Percentiles rank a stretch among this genome's conserved stretches.
These are phyloP conservation scores for Zoysia matrella DNA, from an alignment of 202 grass and related monocot species.

Conservation along the genomic window DNA sequence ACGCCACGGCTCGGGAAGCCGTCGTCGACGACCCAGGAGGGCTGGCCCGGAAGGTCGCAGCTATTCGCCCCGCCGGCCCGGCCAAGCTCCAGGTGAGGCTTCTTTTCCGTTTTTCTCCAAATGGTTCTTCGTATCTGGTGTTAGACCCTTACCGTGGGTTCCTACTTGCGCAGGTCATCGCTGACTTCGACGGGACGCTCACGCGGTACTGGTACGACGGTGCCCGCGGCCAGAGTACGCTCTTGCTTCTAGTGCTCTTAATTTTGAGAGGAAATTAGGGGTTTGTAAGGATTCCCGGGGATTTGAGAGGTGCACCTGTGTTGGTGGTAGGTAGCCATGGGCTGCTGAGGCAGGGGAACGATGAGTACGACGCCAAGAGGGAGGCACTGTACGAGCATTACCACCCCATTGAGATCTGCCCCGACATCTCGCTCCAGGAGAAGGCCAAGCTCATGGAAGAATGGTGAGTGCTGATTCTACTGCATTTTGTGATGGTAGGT, in stretches of 20 bases:
- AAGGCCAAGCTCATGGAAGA: constrained; percentile 97
- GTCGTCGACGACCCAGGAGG: constrained; percentile 50
- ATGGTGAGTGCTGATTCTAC: constrained; percentile 51
- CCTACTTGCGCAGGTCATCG: constrained; percentile 65
- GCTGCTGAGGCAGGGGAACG: constrained; percentile 81
- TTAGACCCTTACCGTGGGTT: background rate
- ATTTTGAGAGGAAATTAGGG: background rate
- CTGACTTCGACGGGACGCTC: constrained; percentile 95
- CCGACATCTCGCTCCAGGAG: constrained; percentile 71
- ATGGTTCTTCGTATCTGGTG: background rate
- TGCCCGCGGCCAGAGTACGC: constrained; percentile 81
- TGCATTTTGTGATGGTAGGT: background rate
- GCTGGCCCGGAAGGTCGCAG: constrained; percentile 64
- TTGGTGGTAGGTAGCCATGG: constrained; percentile 69
- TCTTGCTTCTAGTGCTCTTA: constrained; percentile 10
- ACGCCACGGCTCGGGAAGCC: constrained; percentile 14
- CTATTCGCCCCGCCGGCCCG: constrained; percentile 61
- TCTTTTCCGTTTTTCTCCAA: background rate
- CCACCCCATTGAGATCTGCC: constrained; percentile 88
- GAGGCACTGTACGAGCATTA: constrained; percentile 82
- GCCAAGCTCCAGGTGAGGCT: constrained; percentile 64
- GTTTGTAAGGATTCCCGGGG: background rate
- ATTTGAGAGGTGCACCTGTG: background rate
- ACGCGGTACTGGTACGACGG: constrained; percentile 90
- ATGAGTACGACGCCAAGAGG: constrained; percentile 84